Base-by-base conservation (phyloP, 2,329 filamentous ascomycete genomes). In the Epichloe aotearoae region DNA sequence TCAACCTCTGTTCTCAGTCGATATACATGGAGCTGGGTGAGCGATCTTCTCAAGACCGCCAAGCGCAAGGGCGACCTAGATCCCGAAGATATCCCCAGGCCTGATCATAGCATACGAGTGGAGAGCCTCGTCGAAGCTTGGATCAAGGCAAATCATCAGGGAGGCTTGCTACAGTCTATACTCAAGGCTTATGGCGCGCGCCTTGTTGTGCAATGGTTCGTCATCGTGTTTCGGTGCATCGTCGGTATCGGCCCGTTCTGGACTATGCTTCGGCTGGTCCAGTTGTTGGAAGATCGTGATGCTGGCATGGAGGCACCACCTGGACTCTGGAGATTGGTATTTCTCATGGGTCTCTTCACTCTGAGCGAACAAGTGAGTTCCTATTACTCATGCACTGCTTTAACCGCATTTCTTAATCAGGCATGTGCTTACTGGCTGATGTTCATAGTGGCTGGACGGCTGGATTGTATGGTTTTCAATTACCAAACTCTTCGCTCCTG, bases 171-270 rank as follows among this genome's bases (percentile, higher is more conserved):
- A 75, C 69, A 79, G 49, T 76, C 77, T 1, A 59, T 89, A 3
- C 57, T 83, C 4, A 62, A 72, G 41, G 75, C 76, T 1, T 83
- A 88, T 61, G 75, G 75, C 53, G 63, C 64, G 23, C 63, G 70
- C 1, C 71, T 90, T 39, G 57, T 71, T 1, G 50, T 77, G 8
- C 85, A 89, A 64, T 82, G 77, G 69, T 44, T 66, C 2, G 61
- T 86, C 7, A 80, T 79, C 12, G 53, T 79, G 1, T 54, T 73
- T 6, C 71, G 73, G 19, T 76, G 77, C 8, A 57, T 83, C 33
- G 58, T 84, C n/a, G 80, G 79, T 50, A 82, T 89, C 52, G 75
- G 79, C 0, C 86, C 86, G 0, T 86, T 88, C 59, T 79, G 83
- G 62, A 76, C 82, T 30, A 79, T 87, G 55, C 72, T 83, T 52